Evolutionary conservation across 805 yeast species (phyloP).

Genomic region (Pichia thaimueangensis): DNA sequence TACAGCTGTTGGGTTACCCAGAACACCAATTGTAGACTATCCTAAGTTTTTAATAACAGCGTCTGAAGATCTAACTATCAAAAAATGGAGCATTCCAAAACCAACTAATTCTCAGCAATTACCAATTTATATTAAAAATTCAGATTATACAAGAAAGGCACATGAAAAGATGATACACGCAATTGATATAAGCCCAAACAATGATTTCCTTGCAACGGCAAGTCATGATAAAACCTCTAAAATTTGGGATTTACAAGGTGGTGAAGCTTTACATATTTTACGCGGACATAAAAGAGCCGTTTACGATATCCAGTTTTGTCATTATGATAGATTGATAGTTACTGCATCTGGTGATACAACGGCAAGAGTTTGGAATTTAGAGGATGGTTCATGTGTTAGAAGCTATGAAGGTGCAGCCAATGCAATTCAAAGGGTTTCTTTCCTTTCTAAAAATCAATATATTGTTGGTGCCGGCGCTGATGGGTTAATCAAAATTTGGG

Average conservation of each 20-base stretch:
- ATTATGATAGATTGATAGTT: constrained; percentile 65
- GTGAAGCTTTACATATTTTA: constrained; percentile 79
- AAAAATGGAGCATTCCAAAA: constrained; percentile 73
- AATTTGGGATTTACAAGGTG: constrained; percentile 79
- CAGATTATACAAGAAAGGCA: constrained; percentile 89
- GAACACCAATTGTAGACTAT: constrained; percentile 33
- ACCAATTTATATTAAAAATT: constrained; percentile 39
- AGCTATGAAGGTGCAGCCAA: constrained; percentile 95
- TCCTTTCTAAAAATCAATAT: constrained; percentile 61
- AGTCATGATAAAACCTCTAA: constrained; percentile 91
- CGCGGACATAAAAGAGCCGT: constrained; percentile 92
- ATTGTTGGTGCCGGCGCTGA: constrained; percentile 85
- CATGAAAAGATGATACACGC: constrained; percentile 96
- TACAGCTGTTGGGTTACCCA: constrained; percentile 73
- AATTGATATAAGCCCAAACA: constrained; percentile 85
- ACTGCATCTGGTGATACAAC: constrained; percentile 91
- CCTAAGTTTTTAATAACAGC: constrained; percentile 81
- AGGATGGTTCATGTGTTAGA: constrained; percentile 64
- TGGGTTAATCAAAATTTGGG: constrained; percentile 92
- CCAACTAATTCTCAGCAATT: constrained; percentile 9
- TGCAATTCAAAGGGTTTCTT: constrained; percentile 77
- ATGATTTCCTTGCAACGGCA: constrained; percentile 83
- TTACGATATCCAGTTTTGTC: constrained; percentile 85
- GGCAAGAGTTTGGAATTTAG: constrained; percentile 79
- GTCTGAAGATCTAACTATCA: constrained; percentile 76